Conservation (phyloP, 768 basidiomycete species). For the Cyathus striatus region DNA sequence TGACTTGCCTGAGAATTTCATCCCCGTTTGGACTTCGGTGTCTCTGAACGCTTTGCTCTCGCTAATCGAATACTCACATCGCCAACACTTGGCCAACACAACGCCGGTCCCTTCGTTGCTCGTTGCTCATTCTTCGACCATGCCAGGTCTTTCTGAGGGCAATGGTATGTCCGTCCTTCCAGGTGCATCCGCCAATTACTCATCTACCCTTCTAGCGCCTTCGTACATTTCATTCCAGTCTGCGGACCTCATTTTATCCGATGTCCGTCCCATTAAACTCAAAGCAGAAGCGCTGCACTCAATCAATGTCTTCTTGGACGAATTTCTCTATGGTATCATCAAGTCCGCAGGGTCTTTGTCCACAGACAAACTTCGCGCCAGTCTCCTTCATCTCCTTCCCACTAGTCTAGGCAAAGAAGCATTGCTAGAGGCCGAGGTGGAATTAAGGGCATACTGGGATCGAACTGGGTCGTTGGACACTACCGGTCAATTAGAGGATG, state of each 20-base stretch:
- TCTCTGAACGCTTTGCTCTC: constrained; percentile 12
- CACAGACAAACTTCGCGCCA: constrained; percentile 69
- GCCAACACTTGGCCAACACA: too few species aligned
- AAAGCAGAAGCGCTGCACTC: constrained; percentile 69
- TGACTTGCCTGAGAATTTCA: constrained; percentile 11
- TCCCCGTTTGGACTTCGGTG: constrained; percentile 8
- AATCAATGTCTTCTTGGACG: constrained; percentile 81
- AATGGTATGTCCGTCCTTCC: constrained; percentile 28
- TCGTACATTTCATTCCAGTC: constrained; percentile 79
- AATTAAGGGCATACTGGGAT: constrained; percentile 86
- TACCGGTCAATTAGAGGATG: constrained; percentile 36
- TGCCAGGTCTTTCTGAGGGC: constrained; percentile 37
- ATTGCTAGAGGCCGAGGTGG: constrained; percentile 88
- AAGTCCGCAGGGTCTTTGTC: constrained; percentile 59
- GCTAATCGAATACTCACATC: too few species aligned
- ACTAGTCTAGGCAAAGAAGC: constrained; percentile 88
- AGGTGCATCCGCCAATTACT: constrained; percentile 2
- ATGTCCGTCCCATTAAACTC: constrained; percentile 88
- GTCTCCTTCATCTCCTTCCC: constrained; percentile 67
- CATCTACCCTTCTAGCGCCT: constrained; percentile 39
- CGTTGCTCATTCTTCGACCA: constrained; percentile 28
- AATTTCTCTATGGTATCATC: constrained; percentile 74
- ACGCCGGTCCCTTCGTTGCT: too few species aligned
- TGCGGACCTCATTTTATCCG: constrained; percentile 88
- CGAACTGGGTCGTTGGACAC: constrained; percentile 40